A percentile compares a stretch with the other conserved stretches of the same genome.
phyloP scores from a whole-genome alignment of 768 basidiomycete species.

The Leucocoprinus birnbaumii region DNA sequence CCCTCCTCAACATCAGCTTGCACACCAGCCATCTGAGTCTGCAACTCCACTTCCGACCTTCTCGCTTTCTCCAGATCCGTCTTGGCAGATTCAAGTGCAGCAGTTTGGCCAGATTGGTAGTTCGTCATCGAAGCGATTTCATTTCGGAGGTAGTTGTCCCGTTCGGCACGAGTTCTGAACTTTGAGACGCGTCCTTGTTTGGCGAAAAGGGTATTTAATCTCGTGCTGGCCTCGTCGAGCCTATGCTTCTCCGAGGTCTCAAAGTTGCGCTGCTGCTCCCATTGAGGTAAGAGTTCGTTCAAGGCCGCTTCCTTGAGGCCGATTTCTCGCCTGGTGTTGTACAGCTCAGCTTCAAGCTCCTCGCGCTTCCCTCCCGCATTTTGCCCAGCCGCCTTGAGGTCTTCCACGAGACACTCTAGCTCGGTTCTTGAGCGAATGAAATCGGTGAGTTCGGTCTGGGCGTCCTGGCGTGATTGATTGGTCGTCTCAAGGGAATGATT shows the following conservation, averaged over 20 bases:
- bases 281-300: conserved; percentile 64
- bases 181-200: conserved; percentile 89
- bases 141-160: conserved; percentile 79
- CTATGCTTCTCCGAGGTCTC: conserved; percentile 58
- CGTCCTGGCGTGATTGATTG: conserved; percentile 66
- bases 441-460: conserved; percentile 83
- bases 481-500: conserved; percentile 73
- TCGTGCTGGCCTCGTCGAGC: conserved; percentile 73
- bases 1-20: conserved; percentile 65
- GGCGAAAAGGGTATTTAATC: conserved; percentile 72
- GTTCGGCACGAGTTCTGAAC: conserved; percentile 79
- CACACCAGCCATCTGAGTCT: conserved; percentile 53
- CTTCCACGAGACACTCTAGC: conserved; percentile 78
- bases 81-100: conserved; percentile 52
- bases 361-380: conserved; percentile 63
- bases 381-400: conserved; percentile 66
- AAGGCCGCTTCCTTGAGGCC: conserved; percentile 59
- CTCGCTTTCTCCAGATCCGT: conserved; percentile 47
- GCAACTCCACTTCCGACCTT: conserved; percentile 51
- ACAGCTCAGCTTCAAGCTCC: conserved; percentile 63
- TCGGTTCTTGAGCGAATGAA: conserved; percentile 83
- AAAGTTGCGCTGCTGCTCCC: conserved; percentile 52
- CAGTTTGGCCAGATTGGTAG: conserved; percentile 53
- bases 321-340: conserved; percentile 57
- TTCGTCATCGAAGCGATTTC: conserved; percentile 72